Conservation (phyloP, 1,284 basidiomycete genomes). For the Sutorius eximius region DNA sequence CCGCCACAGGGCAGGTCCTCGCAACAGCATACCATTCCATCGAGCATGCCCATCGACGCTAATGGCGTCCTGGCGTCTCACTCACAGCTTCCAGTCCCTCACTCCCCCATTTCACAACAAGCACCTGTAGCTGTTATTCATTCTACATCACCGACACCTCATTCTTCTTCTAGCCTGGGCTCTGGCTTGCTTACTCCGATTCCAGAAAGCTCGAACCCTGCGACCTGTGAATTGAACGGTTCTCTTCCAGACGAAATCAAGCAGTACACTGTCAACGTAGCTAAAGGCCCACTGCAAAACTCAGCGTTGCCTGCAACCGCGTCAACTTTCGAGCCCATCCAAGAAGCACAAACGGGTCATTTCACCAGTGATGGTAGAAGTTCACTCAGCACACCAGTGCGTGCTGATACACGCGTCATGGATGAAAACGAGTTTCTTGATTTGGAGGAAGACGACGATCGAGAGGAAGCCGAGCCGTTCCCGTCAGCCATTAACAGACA, state of each 20-base stretch:
- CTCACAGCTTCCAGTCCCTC: slow-evolving; percentile 9
- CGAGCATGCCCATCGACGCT: not conserved
- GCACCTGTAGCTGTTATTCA: slow-evolving; percentile 7
- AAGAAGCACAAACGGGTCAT: not conserved
- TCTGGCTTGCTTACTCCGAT: slow-evolving; percentile 31
- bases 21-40: slow-evolving; percentile 13
- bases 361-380: not conserved
- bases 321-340: not conserved
- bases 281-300: slow-evolving; percentile 60
- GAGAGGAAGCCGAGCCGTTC: slow-evolving; percentile 29
- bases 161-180: slow-evolving; percentile 27
- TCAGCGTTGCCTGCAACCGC: slow-evolving; percentile 30
- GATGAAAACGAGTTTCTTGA: slow-evolving; percentile 52
- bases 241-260: slow-evolving; percentile 73
- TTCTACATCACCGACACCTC: slow-evolving; percentile 15
- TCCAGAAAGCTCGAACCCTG: slow-evolving; percentile 28
- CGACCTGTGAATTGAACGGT: slow-evolving; percentile 58
- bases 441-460: slow-evolving; percentile 52
- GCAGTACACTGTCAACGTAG: slow-evolving; percentile 66
- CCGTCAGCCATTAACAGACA: slow-evolving; percentile 16
- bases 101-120: slow-evolving; percentile 10
- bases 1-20: slow-evolving; percentile 4
- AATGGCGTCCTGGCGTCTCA: slow-evolving; percentile 2
- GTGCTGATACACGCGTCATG: not conserved
- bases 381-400: slow-evolving; percentile 7